Percentiles rank a stretch among this genome's conserved stretches.
phyloP scores from a whole-genome alignment of 345 rosid species.

The Syzygium aqueum region DNA sequence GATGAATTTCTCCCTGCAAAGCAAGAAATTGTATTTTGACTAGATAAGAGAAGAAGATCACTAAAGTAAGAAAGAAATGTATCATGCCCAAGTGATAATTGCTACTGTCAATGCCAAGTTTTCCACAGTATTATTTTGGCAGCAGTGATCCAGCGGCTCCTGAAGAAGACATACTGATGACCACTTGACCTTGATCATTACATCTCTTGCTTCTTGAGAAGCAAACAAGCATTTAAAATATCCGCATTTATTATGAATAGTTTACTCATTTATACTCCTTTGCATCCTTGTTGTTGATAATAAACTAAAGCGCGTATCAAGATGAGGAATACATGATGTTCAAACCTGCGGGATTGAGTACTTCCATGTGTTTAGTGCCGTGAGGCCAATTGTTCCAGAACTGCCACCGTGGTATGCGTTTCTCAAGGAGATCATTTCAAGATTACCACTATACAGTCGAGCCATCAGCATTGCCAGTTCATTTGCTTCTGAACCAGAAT shows the following conservation, averaged over 20 bases:
- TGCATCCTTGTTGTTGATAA: neutral
- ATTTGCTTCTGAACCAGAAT: constrained; percentile 94
- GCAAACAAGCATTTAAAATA: neutral
- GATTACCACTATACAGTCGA: constrained; percentile 70
- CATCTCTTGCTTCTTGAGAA: neutral
- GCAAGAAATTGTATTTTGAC: neutral
- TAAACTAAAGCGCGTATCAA: neutral
- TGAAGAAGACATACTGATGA: neutral
- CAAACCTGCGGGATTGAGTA: constrained; percentile 86
- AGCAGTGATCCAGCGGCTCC: neutral
- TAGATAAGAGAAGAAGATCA: neutral
- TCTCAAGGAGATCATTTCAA: constrained; percentile 82
- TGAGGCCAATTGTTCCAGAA: constrained; percentile 77
- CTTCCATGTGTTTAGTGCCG: constrained; percentile 91
- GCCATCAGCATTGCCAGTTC: constrained; percentile 96
- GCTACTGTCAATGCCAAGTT: neutral
- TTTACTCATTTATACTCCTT: neutral
- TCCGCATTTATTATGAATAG: neutral
- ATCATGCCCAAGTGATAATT: neutral
- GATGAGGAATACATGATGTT: neutral
- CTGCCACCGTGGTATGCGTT: constrained; percentile 99
- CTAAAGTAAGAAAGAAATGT: neutral
- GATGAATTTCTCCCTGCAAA: constrained; percentile 84
- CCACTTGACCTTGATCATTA: neutral
- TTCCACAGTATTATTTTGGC: neutral